Evolutionary conservation across 1,284 basidiomycete species (phyloP).

Genomic region (Marasmius sp.): DNA sequence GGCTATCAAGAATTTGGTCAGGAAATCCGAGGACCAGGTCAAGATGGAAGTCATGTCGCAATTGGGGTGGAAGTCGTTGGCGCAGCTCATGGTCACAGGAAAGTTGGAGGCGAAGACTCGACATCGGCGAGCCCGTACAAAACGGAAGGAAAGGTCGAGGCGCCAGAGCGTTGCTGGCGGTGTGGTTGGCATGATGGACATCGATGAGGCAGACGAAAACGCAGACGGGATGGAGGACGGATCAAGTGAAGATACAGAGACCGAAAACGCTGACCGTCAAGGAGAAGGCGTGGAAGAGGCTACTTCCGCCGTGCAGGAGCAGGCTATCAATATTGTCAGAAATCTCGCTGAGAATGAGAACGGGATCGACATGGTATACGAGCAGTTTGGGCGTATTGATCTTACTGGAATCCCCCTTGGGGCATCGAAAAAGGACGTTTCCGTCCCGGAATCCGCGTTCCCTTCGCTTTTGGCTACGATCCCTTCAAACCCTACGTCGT

Average conservation of each 20-base stretch:
- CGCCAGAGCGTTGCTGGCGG: neutral
- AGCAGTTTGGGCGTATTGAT: constrained; percentile 44
- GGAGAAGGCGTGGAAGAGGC: constrained; percentile 7
- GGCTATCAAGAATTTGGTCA: constrained; percentile 79
- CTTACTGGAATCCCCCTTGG: constrained; percentile 21
- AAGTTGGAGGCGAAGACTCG: neutral
- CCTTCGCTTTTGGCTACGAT: constrained; percentile 22
- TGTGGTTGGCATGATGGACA: neutral
- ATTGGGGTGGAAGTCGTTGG: constrained; percentile 61
- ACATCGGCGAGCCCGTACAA: neutral
- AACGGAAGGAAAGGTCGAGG: neutral
- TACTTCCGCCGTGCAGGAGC: constrained; percentile 53
- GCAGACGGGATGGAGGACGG: neutral
- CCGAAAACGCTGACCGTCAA: constrained; percentile 41
- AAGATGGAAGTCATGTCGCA: constrained; percentile 65
- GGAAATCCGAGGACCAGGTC: constrained; percentile 55
- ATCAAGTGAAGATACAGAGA: neutral
- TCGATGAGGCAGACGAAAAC: neutral
- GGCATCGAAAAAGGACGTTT: no score
- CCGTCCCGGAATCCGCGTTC: neutral
- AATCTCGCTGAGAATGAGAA: constrained; percentile 64
- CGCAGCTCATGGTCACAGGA: constrained; percentile 25
- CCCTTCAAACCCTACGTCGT: constrained; percentile 44
- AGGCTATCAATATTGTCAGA: constrained; percentile 60
- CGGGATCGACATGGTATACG: constrained; percentile 60